Base-by-base conservation (phyloP, 768 basidiomycete species). In the Pleurotus salmoneostramineus region DNA sequence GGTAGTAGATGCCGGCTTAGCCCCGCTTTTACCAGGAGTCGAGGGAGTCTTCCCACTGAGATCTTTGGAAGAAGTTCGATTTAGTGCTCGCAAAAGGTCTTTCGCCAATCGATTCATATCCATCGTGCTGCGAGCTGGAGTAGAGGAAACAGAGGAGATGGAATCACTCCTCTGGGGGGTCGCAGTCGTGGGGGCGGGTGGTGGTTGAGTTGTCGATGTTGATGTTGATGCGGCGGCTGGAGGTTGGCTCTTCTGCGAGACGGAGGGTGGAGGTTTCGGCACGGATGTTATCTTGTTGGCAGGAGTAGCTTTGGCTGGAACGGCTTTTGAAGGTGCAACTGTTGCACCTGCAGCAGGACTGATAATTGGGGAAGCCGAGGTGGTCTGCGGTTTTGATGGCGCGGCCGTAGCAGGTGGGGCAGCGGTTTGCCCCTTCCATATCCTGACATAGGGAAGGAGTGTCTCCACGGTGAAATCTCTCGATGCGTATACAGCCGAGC, bases 11-110 rank as follows among this genome's bases (percentile, higher is more conserved):
- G 44, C 15, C 11, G 44, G n/a, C 40, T 42, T 42, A 45, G 44
- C 14, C 8, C 15, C n/a, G 6, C 6, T 6, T 45, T 17, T 45
- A 11, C 17, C 14, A 45, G 44, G 6, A 17, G 10, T 45, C 17
- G 44, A 17, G 15, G n/a, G 44, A 14, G 6, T 15, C 11, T 17
- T 17, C 6, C 17, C 44, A 45, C 37, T 40, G 15, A 45, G 44
- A 75, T 74, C 44, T 45, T 46, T 55, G 56, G n/a, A 15, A 10
- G 37, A 37, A 21, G 34, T 5, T 46, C 60, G 60, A 14, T 79
- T 78, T 3, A 88, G 72, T 5, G 83, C 81, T 45, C 74, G 76
- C 17, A 88, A 61, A 46, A 88, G 71, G 66, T 86, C 84, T 45
- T 72, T 76, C 2, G 86, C 85, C 31, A 88, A 73, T 44, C 73